Conservation (phyloP, 805 yeast species). For the Komagataella pastoris region DNA sequence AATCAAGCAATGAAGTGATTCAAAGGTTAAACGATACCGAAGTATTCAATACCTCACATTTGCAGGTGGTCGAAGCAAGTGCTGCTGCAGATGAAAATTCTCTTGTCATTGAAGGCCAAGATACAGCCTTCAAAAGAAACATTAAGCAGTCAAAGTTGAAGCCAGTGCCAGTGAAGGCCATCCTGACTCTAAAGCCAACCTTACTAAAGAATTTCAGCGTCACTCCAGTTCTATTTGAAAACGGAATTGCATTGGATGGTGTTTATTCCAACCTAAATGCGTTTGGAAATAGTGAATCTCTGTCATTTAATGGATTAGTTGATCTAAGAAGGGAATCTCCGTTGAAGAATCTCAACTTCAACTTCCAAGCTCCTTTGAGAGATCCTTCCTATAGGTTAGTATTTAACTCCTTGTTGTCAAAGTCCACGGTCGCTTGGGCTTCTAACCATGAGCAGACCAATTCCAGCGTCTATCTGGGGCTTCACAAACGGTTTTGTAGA, state of each 20-base stretch:
- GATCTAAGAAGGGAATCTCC: constrained; percentile 31
- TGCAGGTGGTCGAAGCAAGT: constrained; percentile 5
- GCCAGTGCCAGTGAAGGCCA: constrained; percentile 19
- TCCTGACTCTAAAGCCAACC: constrained; percentile 19
- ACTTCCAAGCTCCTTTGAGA: constrained; percentile 29
- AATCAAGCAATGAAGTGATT: constrained; percentile 8
- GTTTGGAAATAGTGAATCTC: constrained; percentile 57
- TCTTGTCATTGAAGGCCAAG: background rate
- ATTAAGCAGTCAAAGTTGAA: background rate
- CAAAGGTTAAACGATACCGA: constrained; percentile 13
- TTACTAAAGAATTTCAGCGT: constrained; percentile 15
- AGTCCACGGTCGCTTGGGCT: constrained; percentile 37
- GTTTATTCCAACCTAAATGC: constrained; percentile 31
- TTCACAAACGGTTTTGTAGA: constrained; percentile 6
- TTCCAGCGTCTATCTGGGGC: constrained; percentile 39
- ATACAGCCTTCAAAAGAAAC: constrained; percentile 9
- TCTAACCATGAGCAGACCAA: constrained; percentile 37
- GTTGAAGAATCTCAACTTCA: constrained; percentile 39
- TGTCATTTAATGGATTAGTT: constrained; percentile 34
- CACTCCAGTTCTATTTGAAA: constrained; percentile 21
- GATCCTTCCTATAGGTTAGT: constrained; percentile 32
- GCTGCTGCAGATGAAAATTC: constrained; percentile 5
- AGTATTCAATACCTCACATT: constrained; percentile 13
- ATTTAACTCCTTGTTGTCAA: constrained; percentile 31
- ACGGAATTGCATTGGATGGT: constrained; percentile 19